Evolutionary conservation across 1,139 yeast genomes (phyloP).

Genomic region (Meyerozyma smithsonii): DNA sequence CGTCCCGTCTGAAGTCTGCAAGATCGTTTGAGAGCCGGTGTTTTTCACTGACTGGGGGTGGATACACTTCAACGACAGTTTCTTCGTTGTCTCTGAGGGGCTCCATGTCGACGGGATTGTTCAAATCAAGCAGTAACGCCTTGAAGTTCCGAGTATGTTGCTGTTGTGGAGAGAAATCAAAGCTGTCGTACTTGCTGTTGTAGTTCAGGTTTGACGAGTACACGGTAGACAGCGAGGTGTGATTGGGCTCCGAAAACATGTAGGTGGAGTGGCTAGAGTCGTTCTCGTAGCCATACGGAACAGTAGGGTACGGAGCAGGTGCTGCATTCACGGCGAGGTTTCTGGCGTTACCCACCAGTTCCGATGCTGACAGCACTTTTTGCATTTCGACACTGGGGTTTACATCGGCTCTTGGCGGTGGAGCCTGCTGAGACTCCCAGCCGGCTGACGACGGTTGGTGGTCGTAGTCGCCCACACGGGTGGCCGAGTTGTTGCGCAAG

Average conservation of each 20-base stretch:
- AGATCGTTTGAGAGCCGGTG: constrained; percentile 27
- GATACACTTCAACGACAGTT: constrained; percentile 1
- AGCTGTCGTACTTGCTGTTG: constrained; percentile 3
- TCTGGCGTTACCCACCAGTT: background rate
- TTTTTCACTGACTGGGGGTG: constrained; percentile 9
- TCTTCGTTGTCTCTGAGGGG: background rate
- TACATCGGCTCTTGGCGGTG: background rate
- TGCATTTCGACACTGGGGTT: background rate
- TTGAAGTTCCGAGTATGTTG: constrained; percentile 22
- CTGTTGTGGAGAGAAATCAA: constrained; percentile 2
- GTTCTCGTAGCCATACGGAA: background rate
- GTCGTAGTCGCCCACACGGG: background rate
- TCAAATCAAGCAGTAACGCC: constrained; percentile 27
- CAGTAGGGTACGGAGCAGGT: background rate
- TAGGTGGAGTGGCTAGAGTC: constrained; percentile 2
- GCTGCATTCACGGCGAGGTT: background rate
- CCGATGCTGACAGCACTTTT: background rate
- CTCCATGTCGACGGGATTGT: constrained; percentile 3
- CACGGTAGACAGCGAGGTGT: constrained; percentile 1
- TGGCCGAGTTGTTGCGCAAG: background rate
- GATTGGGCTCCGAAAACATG: background rate
- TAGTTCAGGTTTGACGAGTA: background rate
- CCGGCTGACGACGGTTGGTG: background rate
- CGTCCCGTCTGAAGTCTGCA: constrained; percentile 27
- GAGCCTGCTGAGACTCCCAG: background rate